Percentiles rank a stretch among this genome's conserved stretches.
These are phyloP conservation scores for Annulohypoxylon moriforme DNA, from an alignment of 495 filamentous ascomycete species.

Conservation along the genomic window DNA sequence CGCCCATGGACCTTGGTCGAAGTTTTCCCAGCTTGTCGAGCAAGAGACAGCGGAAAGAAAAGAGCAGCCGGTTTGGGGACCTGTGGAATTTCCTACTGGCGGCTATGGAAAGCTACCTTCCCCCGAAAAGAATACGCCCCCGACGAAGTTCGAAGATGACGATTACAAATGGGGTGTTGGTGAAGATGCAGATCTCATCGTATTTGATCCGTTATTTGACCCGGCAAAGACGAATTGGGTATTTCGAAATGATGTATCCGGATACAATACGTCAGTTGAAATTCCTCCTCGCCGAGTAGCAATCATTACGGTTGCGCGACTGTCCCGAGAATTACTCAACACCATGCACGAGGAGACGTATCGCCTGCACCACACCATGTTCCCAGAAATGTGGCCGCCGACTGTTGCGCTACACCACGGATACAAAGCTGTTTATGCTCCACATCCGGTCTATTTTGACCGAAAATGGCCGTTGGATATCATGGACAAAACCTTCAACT, in stretches of 20 bases:
- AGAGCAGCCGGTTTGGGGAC: conserved; percentile 45
- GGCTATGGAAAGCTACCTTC: conserved; percentile 22
- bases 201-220: conserved; percentile 64
- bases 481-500: conserved; percentile 79
- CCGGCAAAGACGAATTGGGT: conserved; percentile 65
- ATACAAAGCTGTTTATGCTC: conserved; percentile 86
- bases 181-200: conserved; percentile 67
- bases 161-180: conserved; percentile 69
- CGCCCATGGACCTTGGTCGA: conserved; percentile 55
- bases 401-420: conserved; percentile 83
- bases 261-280: conserved; percentile 72
- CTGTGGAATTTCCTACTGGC: conserved; percentile 34
- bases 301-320: conserved; percentile 78
- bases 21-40: conserved; percentile 59
- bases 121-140: conserved; percentile 59
- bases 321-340: conserved; percentile 76
- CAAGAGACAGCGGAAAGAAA: conserved; percentile 34
- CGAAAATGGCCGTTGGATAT: conserved; percentile 77
- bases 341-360: conserved; percentile 87
- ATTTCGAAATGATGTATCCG: conserved; percentile 73
- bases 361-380: conserved; percentile 77
- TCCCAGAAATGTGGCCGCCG: conserved; percentile 88
- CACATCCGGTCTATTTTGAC: conserved; percentile 86
- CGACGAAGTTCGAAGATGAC: conserved; percentile 56
- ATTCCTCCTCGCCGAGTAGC: conserved; percentile 77